Evolutionary conservation across 1,284 basidiomycete species (phyloP).

Genomic region (Chiua sp.): DNA sequence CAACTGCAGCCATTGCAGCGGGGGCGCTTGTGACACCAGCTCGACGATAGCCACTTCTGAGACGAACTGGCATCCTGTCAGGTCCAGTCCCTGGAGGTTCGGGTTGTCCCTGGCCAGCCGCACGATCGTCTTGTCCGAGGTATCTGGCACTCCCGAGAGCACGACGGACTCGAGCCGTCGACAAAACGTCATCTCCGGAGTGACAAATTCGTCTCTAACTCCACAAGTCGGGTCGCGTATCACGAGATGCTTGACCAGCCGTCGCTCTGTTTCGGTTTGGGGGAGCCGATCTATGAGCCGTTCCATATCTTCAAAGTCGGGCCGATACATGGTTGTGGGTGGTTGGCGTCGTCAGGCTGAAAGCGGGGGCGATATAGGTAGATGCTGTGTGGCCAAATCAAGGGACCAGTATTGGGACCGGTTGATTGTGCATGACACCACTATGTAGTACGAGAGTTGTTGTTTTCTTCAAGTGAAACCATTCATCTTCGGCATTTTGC

Average conservation of each 20-base stretch:
- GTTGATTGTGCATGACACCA: neutral
- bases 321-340: conserved; percentile 19
- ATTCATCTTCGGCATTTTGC: conserved; percentile 31
- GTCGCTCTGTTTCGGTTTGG: conserved; percentile 53
- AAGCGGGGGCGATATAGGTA: neutral
- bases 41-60: conserved; percentile 79
- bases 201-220: conserved; percentile 71
- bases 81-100: conserved; percentile 78
- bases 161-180: conserved; percentile 78
- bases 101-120: conserved; percentile 66
- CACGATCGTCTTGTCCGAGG: conserved; percentile 73
- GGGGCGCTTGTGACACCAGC: conserved; percentile 68
- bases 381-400: conserved; percentile 11
- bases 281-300: conserved; percentile 58
- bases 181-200: conserved; percentile 63
- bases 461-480: neutral
- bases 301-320: conserved; percentile 52
- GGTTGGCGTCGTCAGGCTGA: conserved; percentile 1
- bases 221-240: conserved; percentile 44
- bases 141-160: conserved; percentile 68
- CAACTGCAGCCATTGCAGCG: conserved; percentile 77
- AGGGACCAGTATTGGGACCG: neutral
- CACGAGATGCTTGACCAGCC: conserved; percentile 59
- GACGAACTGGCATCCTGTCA: conserved; percentile 77
- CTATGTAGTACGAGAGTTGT: too few relatives aligned